Base-by-base conservation (phyloP, 2,329 filamentous ascomycete genomes). In the Paracorniculantispora psalliotae region DNA sequence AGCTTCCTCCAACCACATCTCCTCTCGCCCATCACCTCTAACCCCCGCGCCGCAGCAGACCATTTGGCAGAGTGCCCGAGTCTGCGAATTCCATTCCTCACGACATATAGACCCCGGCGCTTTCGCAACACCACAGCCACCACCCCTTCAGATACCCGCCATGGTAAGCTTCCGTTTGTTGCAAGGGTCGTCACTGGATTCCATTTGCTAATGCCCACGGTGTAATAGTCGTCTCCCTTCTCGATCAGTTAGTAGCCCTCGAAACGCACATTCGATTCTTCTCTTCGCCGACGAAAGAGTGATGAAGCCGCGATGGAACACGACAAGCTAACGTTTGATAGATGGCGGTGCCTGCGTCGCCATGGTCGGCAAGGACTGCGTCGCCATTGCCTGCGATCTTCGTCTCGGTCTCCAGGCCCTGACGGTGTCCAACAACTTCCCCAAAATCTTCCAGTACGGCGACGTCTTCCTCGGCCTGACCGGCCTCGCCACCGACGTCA, bases 281-380 rank as follows among this genome's bases (percentile, higher is more conserved):
- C 17, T 17, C 23, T 28, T 35, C 17, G n/a, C 41, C 37, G 12
- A 25, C 39, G 33, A 28, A 37, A 19, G 17, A 19, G 39, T 37
- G 53, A 60, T 56, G 21, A 41, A 59, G 37, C 48, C 30, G 19
- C 3, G 28, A 51, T 35, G 30, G 17, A 19, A 7, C n/a, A n/a
- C n/a, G n/a, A 4, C 4, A 10, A 10, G 39, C 48, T 64, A 61
- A 63, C 61, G 48, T 57, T 44, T 65, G 67, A 67, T 61, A 87
- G 84, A 88, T 75, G 93, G 93, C 79, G 93, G 93, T 75, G 93
- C 93, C 80, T 93, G 89, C 78, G 92, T 97, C 67, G 93, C 93
- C 77, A 97, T 97, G 94, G 92, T 96, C 65, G 94, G 94, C 81
- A 97, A 99, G 80, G 92, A 97, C 86, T 99, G 94, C 77, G 94